phyloP scores from a whole-genome alignment of 805 yeast species.

The Metschnikowia gruessii region DNA sequence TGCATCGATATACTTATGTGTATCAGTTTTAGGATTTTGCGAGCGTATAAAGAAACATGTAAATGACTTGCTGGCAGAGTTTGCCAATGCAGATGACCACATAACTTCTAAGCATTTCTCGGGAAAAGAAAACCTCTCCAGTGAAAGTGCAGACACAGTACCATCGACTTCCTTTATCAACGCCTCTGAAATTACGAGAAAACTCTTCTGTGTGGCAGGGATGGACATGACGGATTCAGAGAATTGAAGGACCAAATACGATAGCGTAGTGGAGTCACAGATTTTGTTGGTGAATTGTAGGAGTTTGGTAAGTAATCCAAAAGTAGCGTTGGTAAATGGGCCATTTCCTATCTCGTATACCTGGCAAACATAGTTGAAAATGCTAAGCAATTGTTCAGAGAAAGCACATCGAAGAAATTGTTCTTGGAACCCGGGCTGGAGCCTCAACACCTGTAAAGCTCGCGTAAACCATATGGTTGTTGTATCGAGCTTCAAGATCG shows the following conservation, averaged over 20 bases:
- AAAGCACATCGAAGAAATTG: neutral
- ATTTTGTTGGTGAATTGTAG: conserved; percentile 33
- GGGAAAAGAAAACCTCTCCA: conserved; percentile 46
- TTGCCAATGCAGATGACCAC: conserved; percentile 60
- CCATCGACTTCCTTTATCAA: conserved; percentile 47
- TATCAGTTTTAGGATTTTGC: conserved; percentile 17
- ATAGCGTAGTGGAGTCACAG: conserved; percentile 18
- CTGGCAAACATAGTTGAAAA: conserved; percentile 58
- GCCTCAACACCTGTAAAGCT: conserved; percentile 37
- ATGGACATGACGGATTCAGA: conserved; percentile 42
- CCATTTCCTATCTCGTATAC: conserved; percentile 71
- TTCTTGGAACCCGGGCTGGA: neutral
- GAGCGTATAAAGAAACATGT: conserved; percentile 28
- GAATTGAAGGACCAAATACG: conserved; percentile 31
- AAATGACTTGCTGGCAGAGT: conserved; percentile 59
- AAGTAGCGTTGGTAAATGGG: conserved; percentile 66
- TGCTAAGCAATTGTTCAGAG: conserved; percentile 19
- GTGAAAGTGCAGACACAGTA: conserved; percentile 38
- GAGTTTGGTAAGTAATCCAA: conserved; percentile 56
- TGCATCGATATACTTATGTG: conserved; percentile 44
- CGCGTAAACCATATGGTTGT: conserved; percentile 65
- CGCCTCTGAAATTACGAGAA: conserved; percentile 58
- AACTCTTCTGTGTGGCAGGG: conserved; percentile 53
- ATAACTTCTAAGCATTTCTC: conserved; percentile 47
- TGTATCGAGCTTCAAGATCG: conserved; percentile 42